phyloP scores from a whole-genome alignment of 352 stramenopile species.

The Pythium aquatile region DNA sequence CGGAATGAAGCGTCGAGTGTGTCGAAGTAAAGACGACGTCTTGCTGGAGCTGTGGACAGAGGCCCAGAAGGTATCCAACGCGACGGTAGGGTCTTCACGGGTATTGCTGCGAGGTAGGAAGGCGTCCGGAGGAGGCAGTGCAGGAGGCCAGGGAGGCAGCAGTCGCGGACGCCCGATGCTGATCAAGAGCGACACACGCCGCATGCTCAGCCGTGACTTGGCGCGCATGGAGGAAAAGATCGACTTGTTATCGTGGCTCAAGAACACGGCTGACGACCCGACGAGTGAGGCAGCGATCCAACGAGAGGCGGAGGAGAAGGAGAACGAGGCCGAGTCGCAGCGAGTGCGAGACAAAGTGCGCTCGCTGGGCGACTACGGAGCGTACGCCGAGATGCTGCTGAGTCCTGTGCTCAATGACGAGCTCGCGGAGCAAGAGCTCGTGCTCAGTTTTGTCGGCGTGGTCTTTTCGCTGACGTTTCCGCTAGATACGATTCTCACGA shows the following conservation, averaged over 20 bases:
- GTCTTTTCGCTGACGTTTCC: slow-evolving; percentile 52
- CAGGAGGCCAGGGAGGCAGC: neutral
- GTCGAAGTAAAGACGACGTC: slow-evolving; percentile 25
- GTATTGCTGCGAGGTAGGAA: neutral
- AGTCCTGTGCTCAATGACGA: slow-evolving; percentile 50
- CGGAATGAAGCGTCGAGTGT: slow-evolving; percentile 49
- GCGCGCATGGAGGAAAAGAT: slow-evolving; percentile 25
- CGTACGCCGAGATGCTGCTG: slow-evolving; percentile 50
- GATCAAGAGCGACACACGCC: slow-evolving; percentile 22
- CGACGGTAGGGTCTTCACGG: neutral
- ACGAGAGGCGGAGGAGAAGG: slow-evolving; percentile 14
- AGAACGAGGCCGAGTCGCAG: slow-evolving; percentile 12
- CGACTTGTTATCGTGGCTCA: slow-evolving; percentile 29
- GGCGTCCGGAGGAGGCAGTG: neutral
- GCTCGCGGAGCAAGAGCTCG: slow-evolving; percentile 37
- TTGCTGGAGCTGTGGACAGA: slow-evolving; percentile 27
- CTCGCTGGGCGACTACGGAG: slow-evolving; percentile 40
- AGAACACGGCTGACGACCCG: slow-evolving; percentile 22
- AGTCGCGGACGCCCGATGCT: slow-evolving; percentile 8
- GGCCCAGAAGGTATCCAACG: neutral
- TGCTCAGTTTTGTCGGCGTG: slow-evolving; percentile 59
- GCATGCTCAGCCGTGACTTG: slow-evolving; percentile 27
- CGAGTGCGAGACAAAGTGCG: neutral
- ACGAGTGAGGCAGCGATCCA: slow-evolving; percentile 11
- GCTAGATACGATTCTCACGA: slow-evolving; percentile 31